A percentile compares a stretch with the other conserved stretches of the same genome.
Conservation (phyloP, 2,329 filamentous ascomycete genomes). For the Penicillium thymicola region DNA sequence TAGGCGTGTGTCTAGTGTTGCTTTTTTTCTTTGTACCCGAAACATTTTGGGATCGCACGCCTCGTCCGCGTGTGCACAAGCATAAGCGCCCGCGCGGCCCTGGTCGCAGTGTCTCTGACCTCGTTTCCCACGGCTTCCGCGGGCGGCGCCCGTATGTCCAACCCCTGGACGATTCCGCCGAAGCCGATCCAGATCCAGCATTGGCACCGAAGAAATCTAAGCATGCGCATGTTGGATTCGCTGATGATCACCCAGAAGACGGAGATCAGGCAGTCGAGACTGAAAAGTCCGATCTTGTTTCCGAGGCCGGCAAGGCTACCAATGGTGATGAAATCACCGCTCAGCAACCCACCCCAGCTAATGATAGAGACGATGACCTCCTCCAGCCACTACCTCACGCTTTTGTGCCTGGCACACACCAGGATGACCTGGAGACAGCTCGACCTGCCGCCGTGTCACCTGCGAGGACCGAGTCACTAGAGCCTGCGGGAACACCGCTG, state of each 20-base stretch:
- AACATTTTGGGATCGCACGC: slow-evolving; percentile 90
- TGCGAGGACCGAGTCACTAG: slow-evolving; percentile 33
- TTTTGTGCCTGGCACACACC: slow-evolving; percentile 1
- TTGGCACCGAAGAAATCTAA: slow-evolving; percentile 30
- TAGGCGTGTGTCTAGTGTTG: slow-evolving; percentile 65
- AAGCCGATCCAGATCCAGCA: slow-evolving; percentile 8
- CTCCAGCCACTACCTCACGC: slow-evolving; percentile 12
- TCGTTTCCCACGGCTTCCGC: slow-evolving; percentile 34
- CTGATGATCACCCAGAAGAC: slow-evolving; percentile 30
- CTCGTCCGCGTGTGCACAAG: slow-evolving; percentile 47
- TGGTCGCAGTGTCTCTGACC: slow-evolving; percentile 37
- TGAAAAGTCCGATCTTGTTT: slow-evolving; percentile 2
- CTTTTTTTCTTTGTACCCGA: slow-evolving; percentile 91
- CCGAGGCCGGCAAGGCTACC: background rate
- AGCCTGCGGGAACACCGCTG: slow-evolving; percentile 22
- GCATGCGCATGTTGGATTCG: slow-evolving; percentile 58
- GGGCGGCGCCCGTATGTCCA: slow-evolving; percentile 31
- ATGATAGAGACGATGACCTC: slow-evolving; percentile 15
- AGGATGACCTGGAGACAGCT: slow-evolving; percentile 31
- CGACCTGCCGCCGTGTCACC: slow-evolving; percentile 23
- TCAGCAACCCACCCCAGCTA: background rate
- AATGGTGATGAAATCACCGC: background rate
- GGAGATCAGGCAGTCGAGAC: slow-evolving; percentile 17
- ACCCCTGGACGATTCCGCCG: slow-evolving; percentile 10
- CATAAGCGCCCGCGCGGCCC: slow-evolving; percentile 35